Evolutionary conservation across 352 stramenopile genomes (phyloP), one percentile per base, ranked within the genome.

Genomic region (Globisporangium lucens): DNA sequence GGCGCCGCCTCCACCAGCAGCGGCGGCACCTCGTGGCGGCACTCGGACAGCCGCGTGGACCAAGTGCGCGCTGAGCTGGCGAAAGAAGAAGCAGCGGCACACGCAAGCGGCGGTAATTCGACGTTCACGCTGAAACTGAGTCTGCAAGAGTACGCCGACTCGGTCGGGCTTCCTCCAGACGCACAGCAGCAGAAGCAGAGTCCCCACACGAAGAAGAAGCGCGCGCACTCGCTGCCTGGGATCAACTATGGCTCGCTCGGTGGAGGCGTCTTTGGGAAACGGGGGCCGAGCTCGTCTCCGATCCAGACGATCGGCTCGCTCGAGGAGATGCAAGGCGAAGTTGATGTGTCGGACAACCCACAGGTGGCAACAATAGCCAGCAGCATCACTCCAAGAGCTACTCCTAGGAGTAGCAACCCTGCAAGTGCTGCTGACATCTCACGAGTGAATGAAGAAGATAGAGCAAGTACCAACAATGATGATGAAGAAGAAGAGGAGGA

Each of bases 21-120:
- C 4, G 15, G 41, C 41, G 8, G 6, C 53, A 35, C 17, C 47
- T 58, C 59, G 22, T 15, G 70, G 56, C 76, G 74, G 43, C 70
- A 66, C 49, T 80, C 74, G 2, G 72, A 74, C 56, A 83, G 74
- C 51, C 63, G 76, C 52, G 49, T 78, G 10, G 65, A 76, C 52
- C 67, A 69, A 33, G 41, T 72, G 33, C 47, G 52, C 20, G 27
- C 43, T 33, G 57, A 65, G 8, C 20, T 57, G 30, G 43, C 29
- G 35, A 66, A 69, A 33, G 57, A 56, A 13, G 47, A 38, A 46
- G 22, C n/a, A 33, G 30, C 30, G 30, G 55, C 47, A 13, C 29
- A 22, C 20, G 9, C 30, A 33, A 55, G 30, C 15, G 51, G 65
- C 56, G 33, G 17, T 27, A 66, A 63, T 22, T 55, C 52, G 58